A percentile compares a stretch with the other conserved stretches of the same genome.
These are phyloP conservation scores for Yarrowia osloensis DNA, from an alignment of 805 yeast species.

Conservation along the genomic window DNA sequence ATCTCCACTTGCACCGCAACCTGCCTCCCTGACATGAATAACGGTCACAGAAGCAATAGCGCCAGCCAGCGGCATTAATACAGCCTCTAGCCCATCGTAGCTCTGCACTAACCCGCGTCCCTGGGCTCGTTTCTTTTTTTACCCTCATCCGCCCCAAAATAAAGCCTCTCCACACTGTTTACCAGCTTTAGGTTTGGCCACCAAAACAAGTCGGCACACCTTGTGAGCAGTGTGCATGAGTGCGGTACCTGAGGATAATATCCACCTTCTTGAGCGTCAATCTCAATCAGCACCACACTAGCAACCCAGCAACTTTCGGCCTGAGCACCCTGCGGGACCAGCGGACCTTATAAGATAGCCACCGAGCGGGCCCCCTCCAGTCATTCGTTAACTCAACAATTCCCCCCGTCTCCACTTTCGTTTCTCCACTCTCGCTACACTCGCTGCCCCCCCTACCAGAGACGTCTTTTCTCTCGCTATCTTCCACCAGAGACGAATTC, in stretches of 20 bases:
- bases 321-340: background rate
- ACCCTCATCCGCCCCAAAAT: background rate
- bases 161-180: conserved; percentile 2
- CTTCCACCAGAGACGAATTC: no score
- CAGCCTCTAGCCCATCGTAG: no score
- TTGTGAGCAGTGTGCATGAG: conserved; percentile 26
- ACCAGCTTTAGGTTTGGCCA: conserved; percentile 10
- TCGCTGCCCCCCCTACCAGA: background rate
- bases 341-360: background rate
- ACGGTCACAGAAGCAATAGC: no score
- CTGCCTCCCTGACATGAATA: no score
- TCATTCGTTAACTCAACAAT: background rate
- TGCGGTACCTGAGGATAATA: conserved; percentile 11
- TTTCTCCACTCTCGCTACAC: background rate
- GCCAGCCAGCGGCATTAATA: no score
- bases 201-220: conserved; percentile 29
- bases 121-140: background rate
- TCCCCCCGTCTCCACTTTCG: background rate
- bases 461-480: no score
- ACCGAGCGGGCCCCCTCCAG: background rate
- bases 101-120: no score
- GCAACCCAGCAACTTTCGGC: background rate
- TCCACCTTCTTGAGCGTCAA: background rate
- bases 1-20: no score
- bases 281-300: background rate